Base-by-base conservation (phyloP, 805 yeast genomes). In the Sugiyamaella americana region DNA sequence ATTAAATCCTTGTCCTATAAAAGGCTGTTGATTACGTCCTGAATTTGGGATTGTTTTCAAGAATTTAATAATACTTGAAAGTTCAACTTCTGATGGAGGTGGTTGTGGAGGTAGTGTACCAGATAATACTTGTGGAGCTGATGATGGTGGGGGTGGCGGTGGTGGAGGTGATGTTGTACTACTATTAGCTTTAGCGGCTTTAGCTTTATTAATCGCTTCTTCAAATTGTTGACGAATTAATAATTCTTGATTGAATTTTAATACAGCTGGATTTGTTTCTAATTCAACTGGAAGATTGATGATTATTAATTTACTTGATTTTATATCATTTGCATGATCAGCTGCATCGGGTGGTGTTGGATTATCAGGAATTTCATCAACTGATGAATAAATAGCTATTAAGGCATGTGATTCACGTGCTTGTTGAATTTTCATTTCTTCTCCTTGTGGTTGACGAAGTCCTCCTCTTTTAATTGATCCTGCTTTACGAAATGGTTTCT, bases 321-420 rank as follows among this genome's bases (percentile, higher is more conserved):
- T 19, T 11, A 23, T 6, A 8, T 20, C 41, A 19, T 23, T 13
- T 21, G 41, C 41, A 11, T 38, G 8, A 19, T 24, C 44, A n/a
- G 36, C 16, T 41, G 20, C 40, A 8, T 19, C 5, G 13, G 53
- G 53, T 34, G 48, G 51, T 19, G 43, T 19, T 10, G 53, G 51
- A 21, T 48, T 39, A 26, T 39, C 37, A 3, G 52, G 52, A 10
- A 47, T 37, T 10, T 47, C 48, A 18, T 21, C 17, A 5, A n/a
- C 40, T 4, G 46, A 4, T 19, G 18, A n/a, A 40, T 49, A 51
- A 11, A 37, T 21, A 21, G 49, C 53, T 11, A 47, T 44, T 19
- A 47, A 36, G 5, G 51, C 38, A 22, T 50, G 55, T 5, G 51
- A 30, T 37, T 51, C 55, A 5, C 55, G 44, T 11, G 44, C 44